Evolutionary conservation across 2,329 filamentous ascomycete species (phyloP).

Genomic region (Colletotrichum filicis): DNA sequence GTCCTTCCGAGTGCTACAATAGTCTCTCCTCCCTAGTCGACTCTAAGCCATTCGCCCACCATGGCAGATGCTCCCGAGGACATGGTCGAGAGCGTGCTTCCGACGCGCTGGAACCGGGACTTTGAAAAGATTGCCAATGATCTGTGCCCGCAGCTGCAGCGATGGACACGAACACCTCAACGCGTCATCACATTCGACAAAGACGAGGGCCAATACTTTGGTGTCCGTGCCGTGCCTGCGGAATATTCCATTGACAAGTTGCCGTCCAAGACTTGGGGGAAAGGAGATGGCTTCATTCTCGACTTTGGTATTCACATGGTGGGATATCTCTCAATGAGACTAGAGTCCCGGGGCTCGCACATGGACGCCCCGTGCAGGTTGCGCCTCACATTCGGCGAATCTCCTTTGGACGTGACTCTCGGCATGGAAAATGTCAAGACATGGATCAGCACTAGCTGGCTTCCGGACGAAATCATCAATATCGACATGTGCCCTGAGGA

Average conservation of each 20-base stretch:
- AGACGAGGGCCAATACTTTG: slow-evolving; percentile 38
- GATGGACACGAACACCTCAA: slow-evolving; percentile 34
- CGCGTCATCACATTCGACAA: slow-evolving; percentile 39
- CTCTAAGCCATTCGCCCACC: background rate
- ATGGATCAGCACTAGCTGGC: slow-evolving; percentile 51
- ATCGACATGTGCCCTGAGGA: slow-evolving; percentile 45
- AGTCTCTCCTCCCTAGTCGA: background rate
- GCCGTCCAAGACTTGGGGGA: slow-evolving; percentile 38
- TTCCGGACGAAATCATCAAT: slow-evolving; percentile 49
- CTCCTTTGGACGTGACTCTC: slow-evolving; percentile 49
- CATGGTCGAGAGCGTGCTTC: slow-evolving; percentile 25
- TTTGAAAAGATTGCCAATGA: slow-evolving; percentile 26
- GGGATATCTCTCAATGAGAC: slow-evolving; percentile 44
- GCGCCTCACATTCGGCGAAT: slow-evolving; percentile 49
- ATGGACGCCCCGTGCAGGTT: slow-evolving; percentile 49
- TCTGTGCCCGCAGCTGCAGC: slow-evolving; percentile 30
- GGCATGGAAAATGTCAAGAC: slow-evolving; percentile 45
- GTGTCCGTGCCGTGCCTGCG: slow-evolving; percentile 33
- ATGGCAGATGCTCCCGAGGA: slow-evolving; percentile 23
- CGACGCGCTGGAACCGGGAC: slow-evolving; percentile 24
- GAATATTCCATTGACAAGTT: slow-evolving; percentile 35
- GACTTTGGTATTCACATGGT: slow-evolving; percentile 47
- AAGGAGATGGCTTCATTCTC: slow-evolving; percentile 43
- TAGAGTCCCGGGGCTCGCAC: slow-evolving; percentile 42
- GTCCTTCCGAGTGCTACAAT: background rate